Conservation (phyloP, 441 rosid species). For the Daphne laureola region DNA sequence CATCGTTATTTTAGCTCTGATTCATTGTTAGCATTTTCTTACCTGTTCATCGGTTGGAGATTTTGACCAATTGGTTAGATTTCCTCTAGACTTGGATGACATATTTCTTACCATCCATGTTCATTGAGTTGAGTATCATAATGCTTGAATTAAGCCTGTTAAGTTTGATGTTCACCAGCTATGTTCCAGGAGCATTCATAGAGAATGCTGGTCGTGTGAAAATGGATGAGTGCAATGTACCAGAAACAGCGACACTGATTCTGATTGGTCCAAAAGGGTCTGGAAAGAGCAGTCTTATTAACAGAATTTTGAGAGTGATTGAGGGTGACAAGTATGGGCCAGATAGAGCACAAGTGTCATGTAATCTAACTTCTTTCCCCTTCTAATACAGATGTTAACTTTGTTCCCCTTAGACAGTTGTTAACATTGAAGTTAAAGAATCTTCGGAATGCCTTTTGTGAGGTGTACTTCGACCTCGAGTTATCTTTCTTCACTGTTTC, state of each 20-base stretch:
- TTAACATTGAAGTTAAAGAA: not conserved
- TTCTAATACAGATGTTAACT: not conserved
- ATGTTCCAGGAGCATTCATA: constrained; percentile 61
- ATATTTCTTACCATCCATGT: not conserved
- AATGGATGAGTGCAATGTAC: constrained; percentile 37
- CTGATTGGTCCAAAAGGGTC: constrained; percentile 75
- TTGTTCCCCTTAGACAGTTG: not conserved
- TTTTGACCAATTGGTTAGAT: not conserved
- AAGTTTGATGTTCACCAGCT: constrained; percentile 28
- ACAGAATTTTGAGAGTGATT: constrained; percentile 60
- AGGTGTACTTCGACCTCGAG: not conserved
- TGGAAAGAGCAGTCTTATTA: constrained; percentile 83
- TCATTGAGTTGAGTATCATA: constrained; percentile 8
- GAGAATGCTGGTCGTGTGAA: constrained; percentile 32
- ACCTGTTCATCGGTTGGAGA: not conserved
- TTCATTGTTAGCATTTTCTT: not conserved
- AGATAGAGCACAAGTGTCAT: constrained; percentile 81
- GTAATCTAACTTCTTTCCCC: constrained; percentile 28
- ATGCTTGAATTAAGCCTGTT: constrained; percentile 2
- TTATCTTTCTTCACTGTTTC: too few relatives aligned
- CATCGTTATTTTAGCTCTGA: not conserved
- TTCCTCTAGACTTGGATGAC: not conserved
- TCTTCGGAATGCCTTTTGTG: constrained; percentile 2
- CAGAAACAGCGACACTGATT: constrained; percentile 46
- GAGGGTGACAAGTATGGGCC: constrained; percentile 52